phyloP scores from a whole-genome alignment of 73 alveolate species.

The Paramecium sexaurelia region DNA sequence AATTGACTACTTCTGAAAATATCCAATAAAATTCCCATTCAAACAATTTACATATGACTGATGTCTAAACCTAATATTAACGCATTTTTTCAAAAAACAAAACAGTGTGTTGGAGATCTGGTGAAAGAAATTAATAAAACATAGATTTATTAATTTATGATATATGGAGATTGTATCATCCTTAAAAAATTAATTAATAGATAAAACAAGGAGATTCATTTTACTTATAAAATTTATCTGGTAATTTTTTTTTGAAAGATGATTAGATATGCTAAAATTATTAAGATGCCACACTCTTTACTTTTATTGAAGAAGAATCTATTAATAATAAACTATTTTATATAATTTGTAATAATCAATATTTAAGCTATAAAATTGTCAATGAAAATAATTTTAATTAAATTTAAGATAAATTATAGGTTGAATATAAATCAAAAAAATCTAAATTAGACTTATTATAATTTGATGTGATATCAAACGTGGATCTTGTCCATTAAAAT shows the following conservation, averaged over 20 bases:
- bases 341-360: neutral
- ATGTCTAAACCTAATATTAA: neutral
- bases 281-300: neutral
- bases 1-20: neutral
- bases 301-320: neutral
- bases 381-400: neutral
- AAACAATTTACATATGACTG: neutral
- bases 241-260: neutral
- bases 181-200: neutral
- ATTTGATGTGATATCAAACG: neutral
- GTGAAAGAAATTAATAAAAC: neutral
- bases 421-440: neutral
- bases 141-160: neutral
- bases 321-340: neutral
- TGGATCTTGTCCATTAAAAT: neutral
- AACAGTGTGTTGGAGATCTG: neutral
- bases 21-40: neutral
- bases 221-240: neutral
- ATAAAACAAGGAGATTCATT: neutral
- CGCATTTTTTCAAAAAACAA: neutral
- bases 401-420: neutral
- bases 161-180: slow-evolving; percentile 16
- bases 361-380: neutral
- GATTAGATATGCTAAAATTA: neutral
- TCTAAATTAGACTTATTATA: slow-evolving; percentile 2